Conservation (phyloP, 2,329 filamentous ascomycete genomes). For the Nemania sp. region DNA sequence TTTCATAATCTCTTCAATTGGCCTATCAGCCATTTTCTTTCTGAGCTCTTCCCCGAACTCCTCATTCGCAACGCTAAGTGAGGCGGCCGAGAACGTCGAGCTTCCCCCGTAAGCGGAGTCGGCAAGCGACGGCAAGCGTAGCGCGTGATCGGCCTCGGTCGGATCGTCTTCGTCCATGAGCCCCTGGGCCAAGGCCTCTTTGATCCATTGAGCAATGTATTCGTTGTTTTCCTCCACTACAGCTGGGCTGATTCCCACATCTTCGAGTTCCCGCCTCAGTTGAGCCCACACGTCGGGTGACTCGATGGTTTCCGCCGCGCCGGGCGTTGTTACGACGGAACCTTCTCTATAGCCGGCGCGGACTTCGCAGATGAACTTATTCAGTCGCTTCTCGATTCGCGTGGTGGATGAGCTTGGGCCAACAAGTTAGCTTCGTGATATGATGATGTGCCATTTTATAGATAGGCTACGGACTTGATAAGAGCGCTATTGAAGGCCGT, state of each 20-base stretch:
- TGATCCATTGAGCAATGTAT: conserved; percentile 47
- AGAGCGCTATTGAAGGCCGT: conserved; percentile 46
- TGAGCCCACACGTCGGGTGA: conserved; percentile 44
- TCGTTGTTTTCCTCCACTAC: conserved; percentile 46
- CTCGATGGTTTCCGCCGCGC: conserved; percentile 43
- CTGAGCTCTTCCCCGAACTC: conserved; percentile 45
- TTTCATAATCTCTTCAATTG: conserved; percentile 38
- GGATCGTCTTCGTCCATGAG: conserved; percentile 43
- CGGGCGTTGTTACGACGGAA: conserved; percentile 42
- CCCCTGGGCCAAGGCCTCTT: conserved; percentile 37
- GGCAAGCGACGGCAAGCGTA: conserved; percentile 6
- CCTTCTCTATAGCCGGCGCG: conserved; percentile 45
- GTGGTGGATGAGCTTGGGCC: conserved; percentile 44
- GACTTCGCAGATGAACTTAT: conserved; percentile 47
- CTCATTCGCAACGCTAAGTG: conserved; percentile 42
- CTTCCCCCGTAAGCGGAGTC: conserved; percentile 44
- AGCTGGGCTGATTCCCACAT: conserved; percentile 44
- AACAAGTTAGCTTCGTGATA: conserved; percentile 23
- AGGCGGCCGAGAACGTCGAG: conserved; percentile 28
- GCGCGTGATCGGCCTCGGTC: conserved; percentile 18
- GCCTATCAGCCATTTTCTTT: conserved; percentile 27
- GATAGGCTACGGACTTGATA: conserved; percentile 40
- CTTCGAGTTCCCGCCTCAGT: conserved; percentile 46
- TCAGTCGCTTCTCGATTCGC: conserved; percentile 44
- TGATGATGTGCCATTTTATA: not conserved